Base-by-base conservation (phyloP, 306 rosid genomes). In the Potentilla sterilis region DNA sequence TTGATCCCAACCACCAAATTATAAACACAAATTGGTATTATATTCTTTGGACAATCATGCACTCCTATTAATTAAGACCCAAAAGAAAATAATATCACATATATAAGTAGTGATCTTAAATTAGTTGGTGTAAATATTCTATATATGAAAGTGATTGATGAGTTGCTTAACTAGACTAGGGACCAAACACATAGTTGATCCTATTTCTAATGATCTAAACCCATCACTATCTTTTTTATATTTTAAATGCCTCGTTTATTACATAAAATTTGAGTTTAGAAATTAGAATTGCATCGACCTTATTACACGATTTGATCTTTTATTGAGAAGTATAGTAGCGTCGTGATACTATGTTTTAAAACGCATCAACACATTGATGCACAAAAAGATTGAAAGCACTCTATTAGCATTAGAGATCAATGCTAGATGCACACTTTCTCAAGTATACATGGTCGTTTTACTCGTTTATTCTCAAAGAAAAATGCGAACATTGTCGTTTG, bases 1-100 rank as follows among this genome's bases (percentile, higher is more conserved):
- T 65, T 38, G 32, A 58, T 12, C 78, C 46, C 22, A 61, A 19
- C 61, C 1, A 61, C 78, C 78, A 46, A 37, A 34, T 61, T 61
- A 44, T 46, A 44, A 19, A 9, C 69, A 61, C 35, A 61, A 44
- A 42, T 28, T 74, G 69, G 43, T 74, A 43, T 59, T 74, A 7
- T 42, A 73, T 59, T 43, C 7, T 58, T 16, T 42, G 11, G 54
- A 48, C 34, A 43, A 73, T 73, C 37, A 73, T 58, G 64, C 44
- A 13, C 43, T 34, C 68, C 68, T 34, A 35, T 35, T 63, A 35
- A 34, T 63, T 7, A 57, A 57, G 9, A 34, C 67, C 41, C 41
- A 58, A 10, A 54, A 54, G 24, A 52, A 55, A n/a, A 21, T 9
- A 21, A n/a, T 22, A 55, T 3, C 61, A 58, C 28, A 58, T 2